Evolutionary conservation across 176 grass and related monocot species (phyloP), one percentile per base, ranked within the genome.

Genomic region (Oryza meyeriana): DNA sequence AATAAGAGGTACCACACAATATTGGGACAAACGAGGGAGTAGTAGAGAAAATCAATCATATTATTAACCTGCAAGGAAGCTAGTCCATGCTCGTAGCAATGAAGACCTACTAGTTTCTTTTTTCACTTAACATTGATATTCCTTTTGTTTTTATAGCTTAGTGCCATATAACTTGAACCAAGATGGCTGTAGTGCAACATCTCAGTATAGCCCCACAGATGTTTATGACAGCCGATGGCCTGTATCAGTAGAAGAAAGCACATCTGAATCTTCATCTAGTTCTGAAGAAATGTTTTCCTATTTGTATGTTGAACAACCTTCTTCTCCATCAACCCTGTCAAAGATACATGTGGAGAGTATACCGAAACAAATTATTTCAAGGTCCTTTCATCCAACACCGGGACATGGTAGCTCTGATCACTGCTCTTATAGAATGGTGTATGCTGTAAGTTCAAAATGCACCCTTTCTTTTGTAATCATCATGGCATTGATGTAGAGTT

Each of bases 201-300:
- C 77, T 42, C 50, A 83, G 72, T 22, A 59, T 44, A 76, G 71
- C 24, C 58, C 34, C 62, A 65, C 34, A 76, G 69, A 74, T 75
- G 80, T 86, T 61, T 73, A 87, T 90, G 84, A 90, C 83, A 84
- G 88, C 47, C 72, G 67, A 72, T 86, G 84, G 84, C 61, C 65
- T 20, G 33, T 64, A 70, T 50, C 74, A 47, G 24, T 71, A 70
- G 83, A 78, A 66, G 33, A 78, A 78, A 66, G 73, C 26, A 16
- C 31, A 67, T 62, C 74, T 30, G 30, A 59, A 33, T 64, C 55
- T 44, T 44, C 57, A 16, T 76, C 25, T 68, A 38, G 72, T 42
- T 31, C 80, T 32, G 80, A 91, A 80, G 71, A 87, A 79, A 85
- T 84, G 59, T 34, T 69, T 41, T 2, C 63, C 35, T 67, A 66